Conservation (phyloP, 2,329 filamentous ascomycete genomes). For the Metarhizium brunneum region DNA sequence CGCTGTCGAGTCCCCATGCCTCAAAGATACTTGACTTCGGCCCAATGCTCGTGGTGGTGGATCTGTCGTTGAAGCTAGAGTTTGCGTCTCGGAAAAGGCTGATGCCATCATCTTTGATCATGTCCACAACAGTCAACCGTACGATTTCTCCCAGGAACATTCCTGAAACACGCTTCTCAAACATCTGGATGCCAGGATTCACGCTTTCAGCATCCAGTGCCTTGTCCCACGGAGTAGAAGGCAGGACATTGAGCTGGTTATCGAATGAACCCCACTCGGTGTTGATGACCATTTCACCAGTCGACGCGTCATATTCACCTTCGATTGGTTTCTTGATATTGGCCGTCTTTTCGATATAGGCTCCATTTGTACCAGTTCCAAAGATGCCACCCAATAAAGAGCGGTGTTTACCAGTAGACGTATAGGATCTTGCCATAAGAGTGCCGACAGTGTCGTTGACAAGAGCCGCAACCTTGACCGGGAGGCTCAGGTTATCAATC, state of each 20-base stretch:
- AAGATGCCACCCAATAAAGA: constrained; percentile 95
- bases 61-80: constrained; percentile 60
- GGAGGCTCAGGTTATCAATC: constrained; percentile 77
- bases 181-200: constrained; percentile 96
- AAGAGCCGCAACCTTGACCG: constrained; percentile 88
- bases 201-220: constrained; percentile 70
- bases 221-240: constrained; percentile 74
- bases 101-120: constrained; percentile 58
- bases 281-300: constrained; percentile 95
- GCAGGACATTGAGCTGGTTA: constrained; percentile 81
- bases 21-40: constrained; percentile 59
- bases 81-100: constrained; percentile 70
- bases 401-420: constrained; percentile 75
- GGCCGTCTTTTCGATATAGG: constrained; percentile 85
- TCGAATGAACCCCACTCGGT: constrained; percentile 98
- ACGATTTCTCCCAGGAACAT: constrained; percentile 98
- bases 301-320: constrained; percentile 66
- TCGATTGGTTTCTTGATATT: constrained; percentile 72
- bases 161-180: constrained; percentile 94
- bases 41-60: constrained; percentile 60
- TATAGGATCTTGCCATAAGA: constrained; percentile 94
- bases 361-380: constrained; percentile 93
- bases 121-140: constrained; percentile 62
- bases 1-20: constrained; percentile 85
- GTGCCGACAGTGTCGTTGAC: constrained; percentile 98